phyloP scores from a whole-genome alignment of 257 asterid genomes.

The Verbena officinalis region DNA sequence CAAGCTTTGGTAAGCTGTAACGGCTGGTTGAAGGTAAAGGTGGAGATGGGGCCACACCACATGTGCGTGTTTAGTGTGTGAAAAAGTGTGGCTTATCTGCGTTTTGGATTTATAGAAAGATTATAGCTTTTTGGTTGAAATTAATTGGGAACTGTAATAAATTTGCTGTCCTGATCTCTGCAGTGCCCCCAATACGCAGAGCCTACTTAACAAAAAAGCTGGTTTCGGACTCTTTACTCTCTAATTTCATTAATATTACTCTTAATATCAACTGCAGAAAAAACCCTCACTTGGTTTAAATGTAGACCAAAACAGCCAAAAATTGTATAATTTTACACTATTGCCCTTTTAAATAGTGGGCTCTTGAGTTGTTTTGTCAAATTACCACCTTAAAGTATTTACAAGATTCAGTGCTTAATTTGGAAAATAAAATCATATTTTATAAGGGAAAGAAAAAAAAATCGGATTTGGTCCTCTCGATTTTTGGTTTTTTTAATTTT shows the following conservation, averaged over 20 bases:
- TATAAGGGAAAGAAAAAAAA: neutral
- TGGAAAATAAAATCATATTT: neutral
- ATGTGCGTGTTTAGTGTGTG: slow-evolving; percentile 10
- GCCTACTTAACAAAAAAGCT: slow-evolving; percentile 28
- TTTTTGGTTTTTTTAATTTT: too few relatives aligned
- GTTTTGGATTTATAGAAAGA: slow-evolving; percentile 46
- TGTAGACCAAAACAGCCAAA: too few relatives aligned
- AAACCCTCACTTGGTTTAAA: too few relatives aligned
- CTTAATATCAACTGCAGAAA: neutral
- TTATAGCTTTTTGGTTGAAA: slow-evolving; percentile 38
- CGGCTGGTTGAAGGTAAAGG: slow-evolving; percentile 67
- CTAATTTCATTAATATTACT: neutral
- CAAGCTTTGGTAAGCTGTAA: slow-evolving; percentile 71
- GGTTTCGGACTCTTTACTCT: slow-evolving; percentile 11
- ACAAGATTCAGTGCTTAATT: too few relatives aligned
- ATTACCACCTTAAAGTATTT: neutral
- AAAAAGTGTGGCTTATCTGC: slow-evolving; percentile 37
- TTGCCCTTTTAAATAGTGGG: neutral
- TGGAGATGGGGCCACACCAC: slow-evolving; percentile 53
- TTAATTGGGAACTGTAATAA: slow-evolving; percentile 33
- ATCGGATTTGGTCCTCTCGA: too few relatives aligned
- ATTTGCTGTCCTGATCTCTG: slow-evolving; percentile 36
- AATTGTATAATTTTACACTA: too few relatives aligned
- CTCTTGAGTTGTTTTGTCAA: neutral
- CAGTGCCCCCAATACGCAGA: slow-evolving; percentile 14